phyloP scores from a whole-genome alignment of 1,139 yeast species.

The Protomyces inouyei region DNA sequence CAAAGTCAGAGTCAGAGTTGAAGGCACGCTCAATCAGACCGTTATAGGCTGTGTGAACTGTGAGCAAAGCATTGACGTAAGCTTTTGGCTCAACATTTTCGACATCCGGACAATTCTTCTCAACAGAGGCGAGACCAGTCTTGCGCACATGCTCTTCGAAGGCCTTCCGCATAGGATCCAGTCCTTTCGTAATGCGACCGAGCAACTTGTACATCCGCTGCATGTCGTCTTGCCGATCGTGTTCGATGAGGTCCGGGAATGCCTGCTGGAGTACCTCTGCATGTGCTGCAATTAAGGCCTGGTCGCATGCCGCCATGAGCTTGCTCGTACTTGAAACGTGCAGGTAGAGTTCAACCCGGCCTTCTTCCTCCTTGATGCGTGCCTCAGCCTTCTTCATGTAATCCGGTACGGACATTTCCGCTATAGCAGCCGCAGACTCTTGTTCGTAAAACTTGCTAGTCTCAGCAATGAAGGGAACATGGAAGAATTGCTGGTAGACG shows the following conservation, averaged over 20 bases:
- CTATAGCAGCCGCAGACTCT: conserved; percentile 65
- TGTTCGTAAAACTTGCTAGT: conserved; percentile 67
- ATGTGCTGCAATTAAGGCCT: conserved; percentile 72
- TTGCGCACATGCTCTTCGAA: conserved; percentile 70
- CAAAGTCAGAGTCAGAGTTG: conserved; percentile 70
- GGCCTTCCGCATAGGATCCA: conserved; percentile 69
- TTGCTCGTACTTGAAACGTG: conserved; percentile 82
- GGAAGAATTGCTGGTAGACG: conserved; percentile 77
- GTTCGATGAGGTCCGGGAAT: conserved; percentile 66
- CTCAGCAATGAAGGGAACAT: conserved; percentile 64
- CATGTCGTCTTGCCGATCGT: conserved; percentile 70
- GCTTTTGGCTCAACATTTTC: conserved; percentile 60
- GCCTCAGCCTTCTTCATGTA: conserved; percentile 83
- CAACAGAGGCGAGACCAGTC: conserved; percentile 67
- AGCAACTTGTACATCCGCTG: conserved; percentile 72
- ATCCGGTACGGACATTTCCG: conserved; percentile 77
- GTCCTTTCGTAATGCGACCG: conserved; percentile 60
- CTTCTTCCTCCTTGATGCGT: conserved; percentile 75
- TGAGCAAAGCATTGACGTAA: conserved; percentile 71
- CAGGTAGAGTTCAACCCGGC: conserved; percentile 69
- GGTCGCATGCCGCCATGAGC: conserved; percentile 68
- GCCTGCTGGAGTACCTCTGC: conserved; percentile 72
- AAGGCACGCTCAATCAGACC: conserved; percentile 66
- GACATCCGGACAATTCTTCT: conserved; percentile 54
- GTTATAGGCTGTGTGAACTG: conserved; percentile 63